A percentile compares a stretch with the other conserved stretches of the same genome.
These are phyloP conservation scores for Closterium sp. DNA, from an alignment of 139 green algal species.

Conservation along the genomic window DNA sequence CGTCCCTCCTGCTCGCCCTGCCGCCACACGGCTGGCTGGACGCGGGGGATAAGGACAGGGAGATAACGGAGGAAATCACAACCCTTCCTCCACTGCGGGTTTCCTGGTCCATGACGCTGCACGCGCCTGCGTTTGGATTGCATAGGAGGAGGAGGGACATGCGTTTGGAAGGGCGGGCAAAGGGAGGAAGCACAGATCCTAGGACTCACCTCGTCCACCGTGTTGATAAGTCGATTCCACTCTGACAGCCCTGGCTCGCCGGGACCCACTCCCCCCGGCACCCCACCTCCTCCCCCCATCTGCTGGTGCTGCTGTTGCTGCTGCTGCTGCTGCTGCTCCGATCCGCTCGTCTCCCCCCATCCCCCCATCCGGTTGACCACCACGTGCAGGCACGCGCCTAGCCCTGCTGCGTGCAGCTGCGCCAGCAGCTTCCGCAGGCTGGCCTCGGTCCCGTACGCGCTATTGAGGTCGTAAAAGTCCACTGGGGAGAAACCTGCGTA, in stretches of 20 bases:
- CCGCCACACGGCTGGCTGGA: too few species aligned
- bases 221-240: neutral
- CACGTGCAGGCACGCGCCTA: constrained; percentile 45
- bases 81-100: neutral
- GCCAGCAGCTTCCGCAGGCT: constrained; percentile 40
- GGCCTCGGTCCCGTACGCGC: constrained; percentile 47
- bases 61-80: too few species aligned
- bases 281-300: neutral
- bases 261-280: neutral
- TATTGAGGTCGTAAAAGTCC: constrained; percentile 56
- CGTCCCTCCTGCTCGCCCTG: neutral
- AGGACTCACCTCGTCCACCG: neutral
- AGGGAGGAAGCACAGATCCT: too few species aligned
- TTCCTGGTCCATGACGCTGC: constrained; percentile 14
- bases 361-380: constrained; percentile 48
- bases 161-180: too few species aligned
- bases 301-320: neutral
- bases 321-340: neutral
- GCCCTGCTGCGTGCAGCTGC: constrained; percentile 17
- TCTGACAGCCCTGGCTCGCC: too few species aligned
- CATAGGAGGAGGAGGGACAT: too few species aligned
- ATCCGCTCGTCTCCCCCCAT: neutral
- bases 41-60: too few species aligned
- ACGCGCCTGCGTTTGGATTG: neutral
- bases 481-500: constrained; percentile 50